These are phyloP conservation scores for Phytophthora ramorum DNA, from an alignment of 352 stramenopile genomes.

Conservation along the genomic window DNA sequence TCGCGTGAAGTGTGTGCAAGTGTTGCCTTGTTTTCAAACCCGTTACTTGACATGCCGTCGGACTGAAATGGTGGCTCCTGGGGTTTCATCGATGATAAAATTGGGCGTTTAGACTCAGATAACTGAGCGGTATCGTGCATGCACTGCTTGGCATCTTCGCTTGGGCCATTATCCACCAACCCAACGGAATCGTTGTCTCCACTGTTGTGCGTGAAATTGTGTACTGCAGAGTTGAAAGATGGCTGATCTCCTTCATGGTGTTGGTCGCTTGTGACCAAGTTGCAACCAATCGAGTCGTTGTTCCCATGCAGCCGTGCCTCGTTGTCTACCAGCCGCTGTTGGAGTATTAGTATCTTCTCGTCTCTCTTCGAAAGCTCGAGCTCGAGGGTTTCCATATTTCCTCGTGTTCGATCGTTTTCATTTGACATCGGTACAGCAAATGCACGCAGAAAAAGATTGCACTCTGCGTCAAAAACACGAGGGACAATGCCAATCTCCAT, in stretches of 20 bases:
- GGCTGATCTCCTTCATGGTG: constrained; percentile 1
- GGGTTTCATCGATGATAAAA: constrained; percentile 28
- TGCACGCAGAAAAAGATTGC: not conserved
- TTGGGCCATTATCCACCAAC: not conserved
- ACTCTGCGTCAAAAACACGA: not conserved
- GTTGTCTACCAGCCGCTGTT: constrained; percentile 22
- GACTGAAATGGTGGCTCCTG: constrained; percentile 5
- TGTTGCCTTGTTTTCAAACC: constrained; percentile 5
- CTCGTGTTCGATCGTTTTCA: not conserved
- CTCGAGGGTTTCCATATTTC: constrained; percentile 1
- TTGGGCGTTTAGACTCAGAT: not conserved
- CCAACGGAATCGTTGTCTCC: not conserved
- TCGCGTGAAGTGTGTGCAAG: not conserved
- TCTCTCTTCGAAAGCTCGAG: constrained; percentile 30
- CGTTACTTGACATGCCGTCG: constrained; percentile 16
- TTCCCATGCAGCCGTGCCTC: constrained; percentile 7
- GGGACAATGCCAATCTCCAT: not conserved
- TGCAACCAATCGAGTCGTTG: not conserved
- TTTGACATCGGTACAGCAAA: not conserved
- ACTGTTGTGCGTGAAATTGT: not conserved
- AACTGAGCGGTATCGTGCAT: not conserved
- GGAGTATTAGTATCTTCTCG: constrained; percentile 34
- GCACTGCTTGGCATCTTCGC: not conserved
- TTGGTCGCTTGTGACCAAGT: not conserved
- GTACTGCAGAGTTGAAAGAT: not conserved